phyloP scores from a whole-genome alignment of 2,329 filamentous ascomycete species.

The Sclerotinia spermophila region DNA sequence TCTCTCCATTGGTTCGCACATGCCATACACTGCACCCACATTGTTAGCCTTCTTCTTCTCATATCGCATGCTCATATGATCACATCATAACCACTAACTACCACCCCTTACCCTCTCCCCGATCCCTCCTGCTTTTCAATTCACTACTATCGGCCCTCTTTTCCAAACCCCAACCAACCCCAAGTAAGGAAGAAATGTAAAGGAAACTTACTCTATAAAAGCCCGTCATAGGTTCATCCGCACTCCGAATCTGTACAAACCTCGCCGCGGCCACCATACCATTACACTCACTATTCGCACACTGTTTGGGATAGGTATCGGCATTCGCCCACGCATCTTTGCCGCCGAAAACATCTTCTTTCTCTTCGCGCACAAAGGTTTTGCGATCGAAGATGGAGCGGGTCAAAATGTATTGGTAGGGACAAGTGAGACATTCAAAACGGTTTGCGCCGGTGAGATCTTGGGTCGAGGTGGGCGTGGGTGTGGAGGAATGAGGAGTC shows the following conservation, averaged over 20 bases:
- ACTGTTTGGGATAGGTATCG: constrained; percentile 79
- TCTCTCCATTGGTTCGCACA: constrained; percentile 66
- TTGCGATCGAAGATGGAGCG: constrained; percentile 76
- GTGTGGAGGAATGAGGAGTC: constrained; percentile 15
- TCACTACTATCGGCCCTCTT: not conserved
- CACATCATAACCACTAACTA: constrained; percentile 15
- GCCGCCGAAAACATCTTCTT: constrained; percentile 86
- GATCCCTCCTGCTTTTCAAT: not conserved
- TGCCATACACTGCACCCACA: constrained; percentile 55
- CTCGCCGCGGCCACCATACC: constrained; percentile 88
- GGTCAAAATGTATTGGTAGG: constrained; percentile 82
- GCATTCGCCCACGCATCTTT: constrained; percentile 88
- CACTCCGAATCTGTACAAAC: constrained; percentile 95
- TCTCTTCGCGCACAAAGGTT: constrained; percentile 76
- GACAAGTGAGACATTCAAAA: constrained; percentile 92
- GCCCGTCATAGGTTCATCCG: constrained; percentile 96
- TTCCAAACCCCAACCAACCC: not conserved
- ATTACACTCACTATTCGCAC: constrained; percentile 74
- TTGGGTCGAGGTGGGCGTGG: constrained; percentile 28
- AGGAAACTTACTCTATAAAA: constrained; percentile 71
- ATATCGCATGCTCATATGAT: not conserved
- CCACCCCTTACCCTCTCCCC: not conserved
- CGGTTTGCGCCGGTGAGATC: constrained; percentile 55
- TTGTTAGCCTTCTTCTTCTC: not conserved
- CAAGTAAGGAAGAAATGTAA: not conserved